Evolutionary conservation across 192 early-diverging fungal species (phyloP).

Genomic region (Borealophlyctis nickersoniae): DNA sequence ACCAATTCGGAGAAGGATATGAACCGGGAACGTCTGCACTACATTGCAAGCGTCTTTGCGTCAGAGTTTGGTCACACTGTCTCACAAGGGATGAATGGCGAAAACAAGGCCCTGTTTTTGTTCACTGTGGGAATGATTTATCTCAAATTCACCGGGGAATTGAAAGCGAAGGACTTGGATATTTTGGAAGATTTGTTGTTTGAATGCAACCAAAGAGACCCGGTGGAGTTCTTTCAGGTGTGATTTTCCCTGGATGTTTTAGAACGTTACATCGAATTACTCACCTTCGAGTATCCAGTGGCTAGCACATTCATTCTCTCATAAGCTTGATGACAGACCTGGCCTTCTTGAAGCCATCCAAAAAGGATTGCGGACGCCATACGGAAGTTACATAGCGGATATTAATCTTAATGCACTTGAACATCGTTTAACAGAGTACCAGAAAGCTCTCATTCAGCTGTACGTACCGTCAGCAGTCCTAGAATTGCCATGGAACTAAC

Average conservation of each 20-base stretch:
- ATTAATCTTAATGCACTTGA: no score
- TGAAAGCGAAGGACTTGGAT: not conserved
- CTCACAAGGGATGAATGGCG: not conserved
- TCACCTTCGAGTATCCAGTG: not conserved
- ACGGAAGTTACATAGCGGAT: no score
- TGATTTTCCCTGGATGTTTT: not conserved
- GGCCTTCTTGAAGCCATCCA: no score
- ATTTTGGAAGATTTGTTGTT: not conserved
- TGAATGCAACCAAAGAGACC: no score
- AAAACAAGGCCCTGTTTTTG: not conserved
- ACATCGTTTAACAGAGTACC: no score
- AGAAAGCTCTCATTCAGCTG: no score
- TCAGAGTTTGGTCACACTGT: not conserved
- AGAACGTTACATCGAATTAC: not conserved
- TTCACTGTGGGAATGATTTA: not conserved
- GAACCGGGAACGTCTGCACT: no score
- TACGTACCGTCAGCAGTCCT: no score
- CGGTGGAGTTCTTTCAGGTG: no score
- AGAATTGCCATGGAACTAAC: no score
- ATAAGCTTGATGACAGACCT: not conserved
- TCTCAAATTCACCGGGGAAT: not conserved
- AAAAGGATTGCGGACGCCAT: no score
- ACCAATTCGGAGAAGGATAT: no score
- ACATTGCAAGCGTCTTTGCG: not conserved
- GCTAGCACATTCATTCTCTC: not conserved